Evolutionary conservation across 306 rosid genomes (phyloP), one percentile per base, ranked within the genome.

Genomic region (Ceratonia siliqua): DNA sequence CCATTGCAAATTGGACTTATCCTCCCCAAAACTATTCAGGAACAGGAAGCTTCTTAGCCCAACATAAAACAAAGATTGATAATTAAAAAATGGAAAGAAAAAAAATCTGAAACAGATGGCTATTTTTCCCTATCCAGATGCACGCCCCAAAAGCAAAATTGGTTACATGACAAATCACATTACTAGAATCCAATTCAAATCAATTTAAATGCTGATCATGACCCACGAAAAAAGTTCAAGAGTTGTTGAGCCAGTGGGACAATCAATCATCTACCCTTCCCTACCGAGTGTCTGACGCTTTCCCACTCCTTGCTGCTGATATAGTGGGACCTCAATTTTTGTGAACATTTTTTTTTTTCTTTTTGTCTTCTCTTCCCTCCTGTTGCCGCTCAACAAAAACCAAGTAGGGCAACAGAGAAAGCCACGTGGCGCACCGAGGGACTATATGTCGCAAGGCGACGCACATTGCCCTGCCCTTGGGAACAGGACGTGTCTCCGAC

Each of bases 361-460:
- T 28, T 43, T 42, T 62, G 73, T 43, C 62, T 35, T 55, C 74
- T 36, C 25, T 17, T 52, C 48, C 9, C 74, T 49, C 57, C 45
- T 52, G 18, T 14, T 28, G 43, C 59, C 82, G 50, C 21, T 10
- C 6, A 17, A 33, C 24, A 39, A 4, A 10, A 39, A 39, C 14
- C 2, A 13, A 28, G 5, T 41, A 50, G 27, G 75, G 33, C 77
- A 53, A 25, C 74, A 28, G 72, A 77, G 62, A 41, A 49, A 21
- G n/a, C 80, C 87, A 87, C 75, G 70, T 83, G 90, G 79, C 79
- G 36, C n/a, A 35, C n/a, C 30, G n/a, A 39, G 46, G 39, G 6
- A 32, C 6, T 12, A 21, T 50, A 45, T 20, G 61, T 17, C 42
- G 24, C 65, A 22, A 32, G 11, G 12, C 76, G 9, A 65, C 48